phyloP scores from a whole-genome alignment of 2,329 filamentous ascomycete species.

The Colletotrichum sp. region DNA sequence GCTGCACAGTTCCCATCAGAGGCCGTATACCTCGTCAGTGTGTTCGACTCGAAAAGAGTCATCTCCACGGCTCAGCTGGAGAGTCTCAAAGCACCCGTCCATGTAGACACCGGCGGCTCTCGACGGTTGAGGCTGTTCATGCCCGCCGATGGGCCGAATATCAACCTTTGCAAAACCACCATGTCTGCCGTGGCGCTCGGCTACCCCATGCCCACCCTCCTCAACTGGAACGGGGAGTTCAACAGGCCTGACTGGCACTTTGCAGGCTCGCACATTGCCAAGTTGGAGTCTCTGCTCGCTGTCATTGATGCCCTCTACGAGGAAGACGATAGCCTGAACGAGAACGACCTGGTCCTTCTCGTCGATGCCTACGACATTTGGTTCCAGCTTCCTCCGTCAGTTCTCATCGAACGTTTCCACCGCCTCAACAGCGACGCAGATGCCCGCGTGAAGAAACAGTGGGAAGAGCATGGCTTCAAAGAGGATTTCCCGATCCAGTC shows the following conservation, averaged over 20 bases:
- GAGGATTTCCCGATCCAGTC: constrained; percentile 32
- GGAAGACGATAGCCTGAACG: constrained; percentile 19
- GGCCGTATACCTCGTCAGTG: not conserved
- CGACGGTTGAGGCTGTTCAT: constrained; percentile 41
- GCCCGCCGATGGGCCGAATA: constrained; percentile 38
- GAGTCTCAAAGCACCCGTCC: not conserved
- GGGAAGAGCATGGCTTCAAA: constrained; percentile 20
- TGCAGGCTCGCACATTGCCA: constrained; percentile 42
- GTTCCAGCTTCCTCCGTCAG: constrained; percentile 43
- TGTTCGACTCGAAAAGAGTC: not conserved
- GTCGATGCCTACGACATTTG: constrained; percentile 43
- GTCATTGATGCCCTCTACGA: constrained; percentile 34
- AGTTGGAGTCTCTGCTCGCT: constrained; percentile 37
- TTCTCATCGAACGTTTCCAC: constrained; percentile 40
- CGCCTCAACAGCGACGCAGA: constrained; percentile 38
- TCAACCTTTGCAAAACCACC: constrained; percentile 43
- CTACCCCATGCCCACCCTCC: constrained; percentile 39
- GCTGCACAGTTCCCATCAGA: not conserved
- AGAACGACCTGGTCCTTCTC: constrained; percentile 39
- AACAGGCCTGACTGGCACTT: constrained; percentile 41
- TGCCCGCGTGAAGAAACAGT: constrained; percentile 28
- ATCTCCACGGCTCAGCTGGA: not conserved
- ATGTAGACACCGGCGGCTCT: not conserved
- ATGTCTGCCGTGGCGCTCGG: constrained; percentile 42
- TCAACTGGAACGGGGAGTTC: constrained; percentile 44